Evolutionary conservation across 2,329 filamentous ascomycete species (phyloP), one percentile per base, ranked within the genome.

Genomic region (Pochonia chlamydosporia): DNA sequence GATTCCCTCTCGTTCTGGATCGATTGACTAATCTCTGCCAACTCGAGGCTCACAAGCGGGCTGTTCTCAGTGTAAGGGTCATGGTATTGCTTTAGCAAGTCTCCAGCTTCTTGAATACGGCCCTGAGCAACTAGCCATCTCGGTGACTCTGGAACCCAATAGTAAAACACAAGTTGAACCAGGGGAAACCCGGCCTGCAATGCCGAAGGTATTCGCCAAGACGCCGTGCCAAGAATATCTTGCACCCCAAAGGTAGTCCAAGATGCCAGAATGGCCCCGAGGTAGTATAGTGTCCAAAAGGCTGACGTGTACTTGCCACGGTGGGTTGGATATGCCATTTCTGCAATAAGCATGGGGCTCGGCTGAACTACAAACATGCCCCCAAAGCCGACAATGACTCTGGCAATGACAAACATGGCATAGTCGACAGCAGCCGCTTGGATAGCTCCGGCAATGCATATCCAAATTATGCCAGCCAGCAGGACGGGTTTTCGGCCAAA

Each of bases 121-220:
- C 73, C 75, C 40, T 74, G 71, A 25, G 61, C 59, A n/a, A 70
- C 66, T 49, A 56, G 73, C 69, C 45, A 79, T 40, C 77, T 65
- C 0, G 76, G 78, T 3, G 68, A 73, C 56, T 81, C 78, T 0
- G 78, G 76, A 5, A 76, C 54, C 20, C 58, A 56, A 49, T 53
- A 62, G 44, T 53, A 57, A 50, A 60, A 60, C 10, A 54, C 42
- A 7, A 66, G 45, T 46, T 64, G 63, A 18, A 74, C 50, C 14
- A 69, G 44, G 1, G 73, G 73, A 1, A 72, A 69, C 63, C 47
- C 58, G 45, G 48, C 51, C 11, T 57, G 55, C 18, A 63, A 47
- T 8, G 55, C 51, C 0, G 62, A 62, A 11, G 63, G 63, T 6
- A 63, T 47, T n/a, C 64, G 51, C 64, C 62, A 67, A 1, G 59